Base-by-base conservation (phyloP, 2,329 filamentous ascomycete genomes). In the Cryphonectria parasitica region DNA sequence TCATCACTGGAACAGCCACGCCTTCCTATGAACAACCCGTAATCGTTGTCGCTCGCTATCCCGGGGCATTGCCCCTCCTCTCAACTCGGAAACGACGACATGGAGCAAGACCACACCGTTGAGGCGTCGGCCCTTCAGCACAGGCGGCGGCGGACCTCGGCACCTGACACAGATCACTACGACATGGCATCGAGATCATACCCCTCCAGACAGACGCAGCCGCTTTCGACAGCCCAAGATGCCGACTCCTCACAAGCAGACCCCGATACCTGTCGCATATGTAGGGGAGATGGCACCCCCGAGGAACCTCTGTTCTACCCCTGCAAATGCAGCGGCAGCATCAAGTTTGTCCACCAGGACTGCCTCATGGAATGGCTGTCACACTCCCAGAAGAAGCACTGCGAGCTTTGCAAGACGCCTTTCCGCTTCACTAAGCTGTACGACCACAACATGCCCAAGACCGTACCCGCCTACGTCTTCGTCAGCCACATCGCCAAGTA, bases 371-470 rank as follows among this genome's bases (percentile, higher is more conserved):
- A 98, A 82, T 99, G 96, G 96, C 86, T 99, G 31, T 95, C 94
- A 65, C 97, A 99, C 81, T 98, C 96, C 1, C 95, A 99, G 80
- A 99, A 99, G 88, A 98, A 98, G 81, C 93, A 99, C 84, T 99
- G 97, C 86, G 96, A 99, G 84, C 90, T 99, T 49, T 99, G 96
- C 89, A 99, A 99, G 84, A 99, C 96, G 2, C 91, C 95, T 0
- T 99, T 98, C 79, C 92, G 94, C 72, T 99, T 99, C 84, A 99
- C 96, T 67, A 99, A 99, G 82, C 88, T 99, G 54, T 99, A 99
- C 83, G 91, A 95, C 73, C 94, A 94, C 4, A 89, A 95, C 78
- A 99, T 99, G 96, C 97, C 96, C 1, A 88, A 89, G 73, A 89
- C 88, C 17, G 87, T 99, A 19, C 96, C 97, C 0, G 87, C 91